These are phyloP conservation scores for Ganoderma leucocontextum DNA, from an alignment of 1,284 basidiomycete species.

Conservation along the genomic window DNA sequence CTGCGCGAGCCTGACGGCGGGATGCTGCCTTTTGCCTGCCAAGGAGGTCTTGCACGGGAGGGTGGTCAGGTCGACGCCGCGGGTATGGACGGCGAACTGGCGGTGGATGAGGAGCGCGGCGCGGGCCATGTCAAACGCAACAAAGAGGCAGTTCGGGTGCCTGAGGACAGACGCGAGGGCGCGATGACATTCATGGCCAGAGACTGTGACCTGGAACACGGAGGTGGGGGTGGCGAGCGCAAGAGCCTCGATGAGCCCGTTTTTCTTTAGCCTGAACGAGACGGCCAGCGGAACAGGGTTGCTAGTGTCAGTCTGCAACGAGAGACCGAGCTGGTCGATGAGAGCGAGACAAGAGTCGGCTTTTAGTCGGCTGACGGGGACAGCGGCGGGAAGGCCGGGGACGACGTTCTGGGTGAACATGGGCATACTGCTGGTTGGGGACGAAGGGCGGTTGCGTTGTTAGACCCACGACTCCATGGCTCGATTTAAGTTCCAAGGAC, in stretches of 20 bases:
- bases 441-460: neutral
- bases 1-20: neutral
- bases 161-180: neutral
- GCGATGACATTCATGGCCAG: too few relatives aligned
- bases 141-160: neutral
- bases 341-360: slow-evolving; percentile 1
- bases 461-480: neutral
- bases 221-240: neutral
- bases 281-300: neutral
- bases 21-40: neutral
- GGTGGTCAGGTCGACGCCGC: slow-evolving; percentile 8
- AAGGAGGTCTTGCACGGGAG: neutral
- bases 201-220: neutral
- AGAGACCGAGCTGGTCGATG: neutral
- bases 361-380: neutral
- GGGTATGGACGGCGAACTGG: slow-evolving; percentile 9
- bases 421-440: neutral
- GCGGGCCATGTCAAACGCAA: slow-evolving; percentile 4
- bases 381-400: neutral
- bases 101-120: slow-evolving; percentile 6
- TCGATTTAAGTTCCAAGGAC: neutral
- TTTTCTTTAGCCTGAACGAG: neutral
- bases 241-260: neutral
- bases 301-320: too few relatives aligned
- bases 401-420: neutral